Evolutionary conservation across 495 filamentous ascomycete genomes (phyloP).

Genomic region (Pyronema omphalodes): DNA sequence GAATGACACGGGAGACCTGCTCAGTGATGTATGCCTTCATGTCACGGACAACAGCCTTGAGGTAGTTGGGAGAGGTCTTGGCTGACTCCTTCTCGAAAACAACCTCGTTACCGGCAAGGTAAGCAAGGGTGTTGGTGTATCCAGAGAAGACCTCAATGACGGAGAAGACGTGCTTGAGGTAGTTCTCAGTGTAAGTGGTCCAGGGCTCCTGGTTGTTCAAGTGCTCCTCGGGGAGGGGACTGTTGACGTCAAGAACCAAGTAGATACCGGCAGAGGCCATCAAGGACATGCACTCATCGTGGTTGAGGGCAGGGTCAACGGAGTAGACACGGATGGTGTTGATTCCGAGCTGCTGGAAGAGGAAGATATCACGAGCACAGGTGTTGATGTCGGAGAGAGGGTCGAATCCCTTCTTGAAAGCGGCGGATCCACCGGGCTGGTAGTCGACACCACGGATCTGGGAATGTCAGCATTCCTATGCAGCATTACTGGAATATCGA

Average conservation of each 20-base stretch:
- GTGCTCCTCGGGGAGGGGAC: constrained; percentile 34
- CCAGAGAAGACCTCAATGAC: constrained; percentile 52
- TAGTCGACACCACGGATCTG: constrained; percentile 55
- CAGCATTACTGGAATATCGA: constrained; percentile 32
- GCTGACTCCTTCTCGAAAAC: constrained; percentile 52
- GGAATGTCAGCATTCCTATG: constrained; percentile 10
- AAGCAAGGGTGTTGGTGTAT: constrained; percentile 53
- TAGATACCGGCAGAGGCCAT: constrained; percentile 53
- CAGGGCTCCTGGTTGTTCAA: constrained; percentile 22
- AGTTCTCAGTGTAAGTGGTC: constrained; percentile 27
- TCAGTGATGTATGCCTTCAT: constrained; percentile 56
- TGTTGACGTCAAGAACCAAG: constrained; percentile 28
- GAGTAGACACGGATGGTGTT: constrained; percentile 59
- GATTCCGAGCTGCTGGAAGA: constrained; percentile 41
- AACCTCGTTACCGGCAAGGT: constrained; percentile 63
- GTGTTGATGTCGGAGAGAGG: constrained; percentile 38
- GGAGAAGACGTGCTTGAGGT: constrained; percentile 53
- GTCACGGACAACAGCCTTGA: constrained; percentile 68
- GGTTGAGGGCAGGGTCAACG: constrained; percentile 41
- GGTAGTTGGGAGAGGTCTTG: constrained; percentile 48
- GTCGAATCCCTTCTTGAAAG: constrained; percentile 5
- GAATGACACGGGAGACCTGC: constrained; percentile 27
- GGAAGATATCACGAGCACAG: constrained; percentile 46
- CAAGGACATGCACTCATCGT: constrained; percentile 45
- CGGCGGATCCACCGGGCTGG: constrained; percentile 24